These are phyloP conservation scores for Solanum clarkiae DNA, from an alignment of 257 asterid species.

Conservation along the genomic window DNA sequence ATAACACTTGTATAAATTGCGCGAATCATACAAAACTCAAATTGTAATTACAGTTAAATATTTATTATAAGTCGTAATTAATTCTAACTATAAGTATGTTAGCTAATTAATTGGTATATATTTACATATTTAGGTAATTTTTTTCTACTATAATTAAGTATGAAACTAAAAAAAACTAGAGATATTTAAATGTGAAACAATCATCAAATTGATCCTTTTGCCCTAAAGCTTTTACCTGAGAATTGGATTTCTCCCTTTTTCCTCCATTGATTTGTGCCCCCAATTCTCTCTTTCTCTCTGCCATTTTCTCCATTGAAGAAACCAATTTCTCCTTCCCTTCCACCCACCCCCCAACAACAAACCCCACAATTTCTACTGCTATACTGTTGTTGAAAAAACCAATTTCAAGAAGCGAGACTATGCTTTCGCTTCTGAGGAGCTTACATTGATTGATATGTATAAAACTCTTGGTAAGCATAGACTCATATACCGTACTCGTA, in stretches of 20 bases:
- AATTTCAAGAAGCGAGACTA: constrained; percentile 7
- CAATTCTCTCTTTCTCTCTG: not conserved
- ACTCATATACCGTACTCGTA: constrained; percentile 64
- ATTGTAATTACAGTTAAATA: no score
- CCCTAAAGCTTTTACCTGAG: no score
- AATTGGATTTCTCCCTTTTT: not conserved
- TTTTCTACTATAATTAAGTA: no score
- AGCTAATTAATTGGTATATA: no score
- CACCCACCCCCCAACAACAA: not conserved
- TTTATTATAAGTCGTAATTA: rapidly evolving
- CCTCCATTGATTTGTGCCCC: constrained; percentile 8
- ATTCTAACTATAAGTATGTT: no score
- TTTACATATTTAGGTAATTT: no score
- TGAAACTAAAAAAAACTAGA: no score
- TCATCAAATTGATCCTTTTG: no score
- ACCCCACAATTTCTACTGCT: not conserved
- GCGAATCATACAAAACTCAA: no score
- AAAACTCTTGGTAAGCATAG: constrained; percentile 67
- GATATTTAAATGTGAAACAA: no score
- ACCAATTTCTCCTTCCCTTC: not conserved
- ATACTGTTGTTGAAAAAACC: not conserved
- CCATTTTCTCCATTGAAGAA: constrained; percentile 24
- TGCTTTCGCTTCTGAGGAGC: constrained; percentile 40
- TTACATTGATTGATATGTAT: constrained; percentile 58
- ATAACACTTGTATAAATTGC: no score